Base-by-base conservation (phyloP, 345 rosid genomes). In the Rubroshorea leprosula region DNA sequence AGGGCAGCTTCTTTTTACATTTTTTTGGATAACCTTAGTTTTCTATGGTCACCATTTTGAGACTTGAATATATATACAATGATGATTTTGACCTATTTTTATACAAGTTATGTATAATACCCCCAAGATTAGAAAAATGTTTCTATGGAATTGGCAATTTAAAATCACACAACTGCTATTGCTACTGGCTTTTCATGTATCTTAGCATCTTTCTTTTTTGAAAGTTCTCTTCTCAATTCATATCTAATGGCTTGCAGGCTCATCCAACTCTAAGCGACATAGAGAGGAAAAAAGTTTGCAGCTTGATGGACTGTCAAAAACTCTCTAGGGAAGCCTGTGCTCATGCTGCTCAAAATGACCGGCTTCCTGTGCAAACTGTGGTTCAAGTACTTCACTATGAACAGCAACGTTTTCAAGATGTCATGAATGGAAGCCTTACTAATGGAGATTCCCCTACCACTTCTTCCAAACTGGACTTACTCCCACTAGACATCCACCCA, bases 271-370 rank as follows among this genome's bases (percentile, higher is more conserved):
- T 81, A 58, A 86, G 77, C 69, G 98, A 92, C 69, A 70, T 85
- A 75, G 98, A 92, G 71, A 89, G 83, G 75, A 92, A 92, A 83
- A 89, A 89, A 80, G 89, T 83, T 0, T 89, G 98, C 81, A 83
- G 96, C 62, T 44, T 84, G 62, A 89, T 92, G 98, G 95, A 92
- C 67, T 92, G 97, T 44, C 97, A 92, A 74, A 92, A 89, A 54
- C 94, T 89, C 41, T 86, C 98, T 0, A 46, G 98, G 45, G 95
- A 86, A 69, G 97, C 95, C 2, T 89, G 97, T 55, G 98, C 98
- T 15, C 98, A 92, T 17, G 98, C 96, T 6, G 93, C 98, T 22
- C 90, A 83, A 54, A 92, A 92, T 11, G 89, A 89, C 58, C 76
- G 94, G 65, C 94, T 92, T 25, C 97, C 96, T 0, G 94, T 86